Evolutionary conservation across 768 basidiomycete genomes (phyloP).

Genomic region (Russula brevipes): DNA sequence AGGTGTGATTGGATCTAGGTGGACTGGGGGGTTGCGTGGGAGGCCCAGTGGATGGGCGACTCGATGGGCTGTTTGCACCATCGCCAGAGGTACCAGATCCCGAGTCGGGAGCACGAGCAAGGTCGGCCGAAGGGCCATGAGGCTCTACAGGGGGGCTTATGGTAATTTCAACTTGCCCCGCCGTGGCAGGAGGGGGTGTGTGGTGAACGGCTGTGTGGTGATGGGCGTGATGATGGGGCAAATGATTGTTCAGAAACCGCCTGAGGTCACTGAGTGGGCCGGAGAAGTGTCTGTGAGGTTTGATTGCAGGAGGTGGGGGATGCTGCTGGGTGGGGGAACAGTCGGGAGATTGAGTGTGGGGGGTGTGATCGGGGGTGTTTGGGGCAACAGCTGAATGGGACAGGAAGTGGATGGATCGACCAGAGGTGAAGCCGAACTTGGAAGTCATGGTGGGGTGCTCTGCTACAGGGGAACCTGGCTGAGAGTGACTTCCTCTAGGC

Average conservation of each 20-base stretch:
- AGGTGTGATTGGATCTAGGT: constrained; percentile 17
- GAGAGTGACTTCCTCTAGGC: constrained; percentile 21
- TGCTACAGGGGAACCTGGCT: constrained; percentile 26
- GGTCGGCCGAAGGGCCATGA: constrained; percentile 34
- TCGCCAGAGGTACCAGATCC: constrained; percentile 35
- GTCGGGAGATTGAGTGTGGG: constrained; percentile 22
- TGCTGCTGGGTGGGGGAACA: constrained; percentile 13
- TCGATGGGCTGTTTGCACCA: constrained; percentile 26
- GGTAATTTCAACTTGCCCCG: constrained; percentile 28
- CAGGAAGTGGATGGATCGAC: constrained; percentile 27
- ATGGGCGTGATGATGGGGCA: constrained; percentile 49
- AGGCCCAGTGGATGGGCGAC: constrained; percentile 27
- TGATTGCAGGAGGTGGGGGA: constrained; percentile 17
- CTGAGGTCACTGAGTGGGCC: constrained; percentile 90
- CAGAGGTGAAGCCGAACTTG: constrained; percentile 21
- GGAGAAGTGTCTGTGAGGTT: constrained; percentile 39
- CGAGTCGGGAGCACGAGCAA: constrained; percentile 34
- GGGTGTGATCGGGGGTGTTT: constrained; percentile 14
- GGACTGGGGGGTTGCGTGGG: constrained; percentile 24
- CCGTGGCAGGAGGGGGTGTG: constrained; percentile 26
- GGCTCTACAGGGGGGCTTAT: constrained; percentile 33
- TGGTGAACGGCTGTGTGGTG: constrained; percentile 27
- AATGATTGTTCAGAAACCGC: constrained; percentile 91
- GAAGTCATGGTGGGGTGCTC: constrained; percentile 31
- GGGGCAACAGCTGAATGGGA: constrained; percentile 26